Evolutionary conservation across 2,329 filamentous ascomycete genomes (phyloP), one percentile per base, ranked within the genome.

Genomic region (Bimuria novae-zelandiae): DNA sequence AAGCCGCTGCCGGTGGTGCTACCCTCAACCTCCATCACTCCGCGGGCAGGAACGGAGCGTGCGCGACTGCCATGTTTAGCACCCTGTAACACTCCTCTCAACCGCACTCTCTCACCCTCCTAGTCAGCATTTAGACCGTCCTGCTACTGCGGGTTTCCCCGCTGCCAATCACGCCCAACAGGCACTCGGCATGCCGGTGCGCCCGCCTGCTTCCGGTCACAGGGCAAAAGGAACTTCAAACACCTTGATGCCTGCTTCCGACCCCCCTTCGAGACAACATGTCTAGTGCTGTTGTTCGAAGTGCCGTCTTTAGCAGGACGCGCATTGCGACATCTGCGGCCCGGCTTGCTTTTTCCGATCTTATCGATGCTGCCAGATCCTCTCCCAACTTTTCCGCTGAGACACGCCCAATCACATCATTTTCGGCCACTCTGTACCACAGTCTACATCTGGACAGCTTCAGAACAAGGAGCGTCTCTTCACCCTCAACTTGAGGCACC

Each of bases 81-180:
- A 37, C 11, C 39, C 29, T 49, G 51, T 46, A 52, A 7, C 43
- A 32, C 19, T 40, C 37, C 12, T 21, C 41, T 14, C 17, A 21
- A 42, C 46, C 49, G 36, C 36, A 36, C 47, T 37, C 51, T 42
- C 27, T 30, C 49, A 52, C 46, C 35, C 46, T 51, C 47, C 21
- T 54, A 36, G 59, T 60, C 52, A 61, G 59, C 56, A 54, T 54
- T 57, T 59, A 59, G 58, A 56, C 45, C 55, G 56, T 59, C 51
- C 47, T 54, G 37, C 50, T 55, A 54, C 54, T 51, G 42, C 27
- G 27, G 45, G 35, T 46, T 21, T 35, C 22, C 16, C 10, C 19
- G 39, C 33, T 36, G 41, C 62, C 61, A 63, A 60, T 65, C 57
- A 56, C 49, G 29, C 17, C 45, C 23, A 11, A 36, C 23, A 10